These are phyloP conservation scores for Taphrina pruni DNA, from an alignment of 1,139 yeast genomes.

Conservation along the genomic window DNA sequence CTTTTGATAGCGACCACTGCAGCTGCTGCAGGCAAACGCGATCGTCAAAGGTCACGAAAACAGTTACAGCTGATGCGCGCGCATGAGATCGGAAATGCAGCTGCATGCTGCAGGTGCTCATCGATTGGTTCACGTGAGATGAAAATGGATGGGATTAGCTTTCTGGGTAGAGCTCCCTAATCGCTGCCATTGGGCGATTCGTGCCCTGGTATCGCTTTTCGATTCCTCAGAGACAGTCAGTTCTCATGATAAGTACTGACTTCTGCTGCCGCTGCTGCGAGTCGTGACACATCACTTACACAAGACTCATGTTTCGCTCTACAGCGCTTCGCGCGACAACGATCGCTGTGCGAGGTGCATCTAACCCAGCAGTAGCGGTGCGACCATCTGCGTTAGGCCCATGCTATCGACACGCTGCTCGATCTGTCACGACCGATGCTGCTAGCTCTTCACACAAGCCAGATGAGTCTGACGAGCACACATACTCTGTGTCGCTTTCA, in stretches of 20 bases:
- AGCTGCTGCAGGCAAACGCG: too few relatives aligned
- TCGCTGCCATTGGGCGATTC: constrained; percentile 9
- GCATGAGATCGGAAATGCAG: background rate
- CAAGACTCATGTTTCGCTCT: constrained; percentile 18
- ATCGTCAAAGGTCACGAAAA: too few relatives aligned
- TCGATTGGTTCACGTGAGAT: constrained; percentile 13
- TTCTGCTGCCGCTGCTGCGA: too few relatives aligned
- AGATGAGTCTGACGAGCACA: constrained; percentile 45
- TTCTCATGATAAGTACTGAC: background rate
- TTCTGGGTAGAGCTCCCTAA: constrained; percentile 7
- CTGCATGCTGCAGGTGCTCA: background rate
- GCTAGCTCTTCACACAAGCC: constrained; percentile 39
- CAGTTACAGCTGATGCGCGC: background rate
- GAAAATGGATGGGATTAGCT: constrained; percentile 21
- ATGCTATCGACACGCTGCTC: constrained; percentile 10
- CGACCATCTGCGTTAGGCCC: constrained; percentile 17
- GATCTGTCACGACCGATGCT: constrained; percentile 42
- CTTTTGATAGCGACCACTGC: too few relatives aligned
- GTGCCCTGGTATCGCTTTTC: constrained; percentile 1
- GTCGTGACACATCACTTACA: background rate
- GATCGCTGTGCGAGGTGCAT: background rate
- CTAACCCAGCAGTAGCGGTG: background rate
- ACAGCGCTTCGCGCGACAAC: constrained; percentile 18
- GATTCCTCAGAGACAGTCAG: too few relatives aligned
- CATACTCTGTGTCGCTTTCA: constrained; percentile 63